These are phyloP conservation scores for Xylariaceae sp. DNA, from an alignment of 2,329 filamentous ascomycete species.

Conservation along the genomic window DNA sequence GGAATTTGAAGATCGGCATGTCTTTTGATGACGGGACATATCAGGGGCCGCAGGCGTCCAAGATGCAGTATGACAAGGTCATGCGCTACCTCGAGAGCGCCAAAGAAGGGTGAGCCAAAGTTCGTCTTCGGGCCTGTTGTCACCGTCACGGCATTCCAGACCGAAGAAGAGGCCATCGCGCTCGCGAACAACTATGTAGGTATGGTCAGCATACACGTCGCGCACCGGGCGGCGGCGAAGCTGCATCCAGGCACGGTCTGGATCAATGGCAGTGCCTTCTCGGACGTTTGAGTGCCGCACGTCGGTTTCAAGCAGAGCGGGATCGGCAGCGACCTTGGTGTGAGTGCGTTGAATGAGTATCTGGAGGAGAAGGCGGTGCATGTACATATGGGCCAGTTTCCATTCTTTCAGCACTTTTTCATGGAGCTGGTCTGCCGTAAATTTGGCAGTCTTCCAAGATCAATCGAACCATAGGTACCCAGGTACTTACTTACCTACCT, in stretches of 20 bases:
- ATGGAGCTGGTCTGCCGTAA: too few species aligned
- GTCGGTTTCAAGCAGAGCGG: slow-evolving; percentile 48
- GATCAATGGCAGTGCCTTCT: slow-evolving; percentile 49
- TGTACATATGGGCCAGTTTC: slow-evolving; percentile 37
- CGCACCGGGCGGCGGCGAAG: slow-evolving; percentile 47
- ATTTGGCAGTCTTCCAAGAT: too few species aligned
- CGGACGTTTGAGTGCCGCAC: slow-evolving; percentile 39
- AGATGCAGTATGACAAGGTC: slow-evolving; percentile 42
- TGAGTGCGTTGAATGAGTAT: slow-evolving; percentile 41
- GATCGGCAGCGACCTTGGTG: slow-evolving; percentile 43
- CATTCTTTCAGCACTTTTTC: too few species aligned
- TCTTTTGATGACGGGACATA: slow-evolving; percentile 5
- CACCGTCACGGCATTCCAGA: slow-evolving; percentile 50
- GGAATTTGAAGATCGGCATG: slow-evolving; percentile 6
- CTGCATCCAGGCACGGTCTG: slow-evolving; percentile 68
- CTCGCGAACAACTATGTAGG: slow-evolving; percentile 50
- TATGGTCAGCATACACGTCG: slow-evolving; percentile 57
- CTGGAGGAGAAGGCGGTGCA: slow-evolving; percentile 48
- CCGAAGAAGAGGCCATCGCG: slow-evolving; percentile 50
- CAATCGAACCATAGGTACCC: too few species aligned
- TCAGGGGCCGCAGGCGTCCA: slow-evolving; percentile 48
- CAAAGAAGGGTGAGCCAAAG: slow-evolving; percentile 41
- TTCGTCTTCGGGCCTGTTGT: slow-evolving; percentile 55
- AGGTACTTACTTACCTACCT: too few species aligned
- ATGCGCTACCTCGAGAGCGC: slow-evolving; percentile 38